Evolutionary conservation across 371 early-diverging fungal species (phyloP).

Genomic region (Mucor ambiguus): DNA sequence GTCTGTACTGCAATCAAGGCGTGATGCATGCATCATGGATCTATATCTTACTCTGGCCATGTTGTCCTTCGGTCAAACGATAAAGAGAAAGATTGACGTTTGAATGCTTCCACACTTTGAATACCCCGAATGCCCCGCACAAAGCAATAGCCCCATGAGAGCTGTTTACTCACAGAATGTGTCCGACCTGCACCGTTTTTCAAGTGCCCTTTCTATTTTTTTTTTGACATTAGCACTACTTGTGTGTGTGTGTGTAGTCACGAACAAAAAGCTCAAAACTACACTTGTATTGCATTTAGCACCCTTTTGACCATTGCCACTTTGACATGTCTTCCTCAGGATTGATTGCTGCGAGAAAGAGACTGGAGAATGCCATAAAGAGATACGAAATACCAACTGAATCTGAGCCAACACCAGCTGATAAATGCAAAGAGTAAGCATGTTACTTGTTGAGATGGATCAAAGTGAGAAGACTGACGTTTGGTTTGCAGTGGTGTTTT

Average conservation of each 20-base stretch:
- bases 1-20: not conserved
- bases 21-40: no score
- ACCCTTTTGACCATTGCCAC: not conserved
- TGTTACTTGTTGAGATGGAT: not conserved
- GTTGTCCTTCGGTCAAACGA: conserved; percentile 27
- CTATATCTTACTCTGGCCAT: conserved; percentile 26
- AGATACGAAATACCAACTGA: conserved; percentile 27
- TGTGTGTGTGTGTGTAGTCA: not conserved
- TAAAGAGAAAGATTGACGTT: conserved; percentile 21
- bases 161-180: not conserved
- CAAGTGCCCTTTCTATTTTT: not conserved
- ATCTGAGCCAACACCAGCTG: conserved; percentile 3
- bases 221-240: not conserved
- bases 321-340: conserved; percentile 39
- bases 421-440: conserved; percentile 20
- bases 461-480: not conserved
- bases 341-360: conserved; percentile 36
- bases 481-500: conserved; percentile 28
- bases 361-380: conserved; percentile 32
- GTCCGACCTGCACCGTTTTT: conserved; percentile 3
- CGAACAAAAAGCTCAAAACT: not conserved
- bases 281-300: not conserved
- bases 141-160: not conserved
- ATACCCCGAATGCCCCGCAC: conserved; percentile 12
- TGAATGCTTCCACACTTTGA: conserved; percentile 9